Conservation (phyloP, 345 rosid species). For the Sapria himalayana region DNA sequence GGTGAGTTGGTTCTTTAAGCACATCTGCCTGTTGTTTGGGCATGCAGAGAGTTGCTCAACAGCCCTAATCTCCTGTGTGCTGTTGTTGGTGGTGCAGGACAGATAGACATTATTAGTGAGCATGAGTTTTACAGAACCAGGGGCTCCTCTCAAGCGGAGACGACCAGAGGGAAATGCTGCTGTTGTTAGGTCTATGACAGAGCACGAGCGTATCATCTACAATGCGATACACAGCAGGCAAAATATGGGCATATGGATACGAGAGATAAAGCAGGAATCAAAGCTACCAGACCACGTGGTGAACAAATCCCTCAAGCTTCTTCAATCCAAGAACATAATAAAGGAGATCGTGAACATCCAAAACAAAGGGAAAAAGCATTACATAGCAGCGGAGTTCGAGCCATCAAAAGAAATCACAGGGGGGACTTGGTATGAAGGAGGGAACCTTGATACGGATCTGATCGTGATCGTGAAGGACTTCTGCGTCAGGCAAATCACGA, state of each 20-base stretch:
- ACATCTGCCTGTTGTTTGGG: too few species aligned
- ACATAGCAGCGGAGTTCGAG: slow-evolving; percentile 36
- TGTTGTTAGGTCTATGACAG: slow-evolving; percentile 16
- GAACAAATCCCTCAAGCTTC: slow-evolving; percentile 21
- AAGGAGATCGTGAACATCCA: slow-evolving; percentile 48
- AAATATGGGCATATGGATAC: slow-evolving; percentile 35
- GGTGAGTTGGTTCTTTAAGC: too few species aligned
- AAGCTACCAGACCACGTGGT: slow-evolving; percentile 14
- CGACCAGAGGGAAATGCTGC: slow-evolving; percentile 20
- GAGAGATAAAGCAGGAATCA: slow-evolving; percentile 27
- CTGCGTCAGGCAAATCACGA: slow-evolving; percentile 19
- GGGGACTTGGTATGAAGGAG: slow-evolving; percentile 58
- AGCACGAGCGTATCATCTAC: slow-evolving; percentile 27
- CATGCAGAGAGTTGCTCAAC: too few species aligned
- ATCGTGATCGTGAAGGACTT: slow-evolving; percentile 19
- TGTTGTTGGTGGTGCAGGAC: too few species aligned
- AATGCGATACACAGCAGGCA: slow-evolving; percentile 28
- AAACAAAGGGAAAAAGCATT: slow-evolving; percentile 32
- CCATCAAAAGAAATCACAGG: slow-evolving; percentile 53
- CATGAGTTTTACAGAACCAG: slow-evolving; percentile 8
- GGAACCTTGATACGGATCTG: slow-evolving; percentile 26
- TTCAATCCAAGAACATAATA: slow-evolving; percentile 24
- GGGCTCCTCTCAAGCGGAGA: slow-evolving; percentile 24
- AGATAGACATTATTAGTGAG: too few species aligned
- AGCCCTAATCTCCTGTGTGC: too few species aligned